Evolutionary conservation across 1,139 yeast species (phyloP), one percentile per base, ranked within the genome.

Genomic region (Geotrichum bryndzae): DNA sequence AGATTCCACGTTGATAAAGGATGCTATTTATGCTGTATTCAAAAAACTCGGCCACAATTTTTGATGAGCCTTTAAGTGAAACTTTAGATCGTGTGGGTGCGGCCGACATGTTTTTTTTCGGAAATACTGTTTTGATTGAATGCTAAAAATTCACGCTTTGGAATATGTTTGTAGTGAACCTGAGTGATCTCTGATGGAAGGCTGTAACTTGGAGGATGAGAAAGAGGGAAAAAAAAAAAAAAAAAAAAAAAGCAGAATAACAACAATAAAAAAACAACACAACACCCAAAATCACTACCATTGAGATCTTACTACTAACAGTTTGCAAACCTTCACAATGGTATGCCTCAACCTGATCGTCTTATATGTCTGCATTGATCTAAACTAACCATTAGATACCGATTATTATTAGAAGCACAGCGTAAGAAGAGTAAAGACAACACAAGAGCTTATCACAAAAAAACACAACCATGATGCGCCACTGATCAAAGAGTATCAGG

Each of bases 1-100:
- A 92, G 51, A 92, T 87, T 0, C 96, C 96, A 61, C 98, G 77
- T 72, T 92, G 98, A 73, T 88, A 92, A 6, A 92, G 80, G 45
- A 92, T 89, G 64, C 87, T 84, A 72, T 89, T 87, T 65, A 90
- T 84, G 63, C 92, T 84, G 71, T 84, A 90, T 69, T 88, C 85
- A 70, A 91, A 91, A 76, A 89, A 91, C 74, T 91, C 96, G 1
- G 94, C 84, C 0, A 90, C 90, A 0, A 83, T 80, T 66, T 86
- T 84, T 48, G 94, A 84, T 0, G 96, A 88, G 4, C 96, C 96
- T 68, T 85, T 85, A 56, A 90, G 77, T 0, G 91, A 84, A 41
- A 89, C 72, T 66, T 82, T 84, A 13, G 86, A 79, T 56, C 81
- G 66, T 2, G 78, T 77, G 6, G 81, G 80, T n/a, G 69, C 69